Base-by-base conservation (phyloP, 306 rosid genomes). In the Dryas octopetala region DNA sequence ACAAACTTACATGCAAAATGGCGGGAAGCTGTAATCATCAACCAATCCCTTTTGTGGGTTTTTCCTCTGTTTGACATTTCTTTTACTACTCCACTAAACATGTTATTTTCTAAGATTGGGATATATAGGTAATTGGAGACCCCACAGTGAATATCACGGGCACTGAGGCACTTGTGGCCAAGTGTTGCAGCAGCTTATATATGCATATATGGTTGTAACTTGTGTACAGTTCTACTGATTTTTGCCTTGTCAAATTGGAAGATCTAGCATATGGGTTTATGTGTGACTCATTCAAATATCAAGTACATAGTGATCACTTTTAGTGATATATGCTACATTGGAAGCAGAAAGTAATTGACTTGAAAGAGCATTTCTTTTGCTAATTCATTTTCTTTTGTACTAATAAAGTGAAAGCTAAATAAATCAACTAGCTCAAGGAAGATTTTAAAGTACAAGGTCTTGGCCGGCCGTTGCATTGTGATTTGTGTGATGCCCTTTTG, bases 1-100 rank as follows among this genome's bases (percentile, higher is more conserved):
- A 59, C 81, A 38, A 70, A 71, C 71, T 71, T 70, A 45, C 83
- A 79, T 60, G 79, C 83, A 60, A 71, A 32, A 66, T 60, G 74
- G 79, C 62, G 61, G 65, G 75, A 57, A 60, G 53, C 47, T 65
- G 40, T 46, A 17, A 49, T 23, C 68, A 66, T 14, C 68, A 47
- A 14, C 59, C 73, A 26, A 41, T 7, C 23, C 72, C 32, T 12
- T 61, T 58, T 46, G 43, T 52, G 0, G 10, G 3, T 13, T 4
- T 52, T n/a, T 43, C 65, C 26, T 38, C 53, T 53, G 16, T 51
- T 43, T 28, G n/a, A 26, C 58, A 10, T 44, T 8, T 71, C 72
- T 52, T 28, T 45, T 4, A 26, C 51, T 3, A 48, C 68, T 60
- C 28, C 51, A 52, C 57, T 23, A 4, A n/a, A 16, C 52, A 10